Evolutionary conservation across 2,329 filamentous ascomycete species (phyloP).

Genomic region (Xylaria arbuscula): DNA sequence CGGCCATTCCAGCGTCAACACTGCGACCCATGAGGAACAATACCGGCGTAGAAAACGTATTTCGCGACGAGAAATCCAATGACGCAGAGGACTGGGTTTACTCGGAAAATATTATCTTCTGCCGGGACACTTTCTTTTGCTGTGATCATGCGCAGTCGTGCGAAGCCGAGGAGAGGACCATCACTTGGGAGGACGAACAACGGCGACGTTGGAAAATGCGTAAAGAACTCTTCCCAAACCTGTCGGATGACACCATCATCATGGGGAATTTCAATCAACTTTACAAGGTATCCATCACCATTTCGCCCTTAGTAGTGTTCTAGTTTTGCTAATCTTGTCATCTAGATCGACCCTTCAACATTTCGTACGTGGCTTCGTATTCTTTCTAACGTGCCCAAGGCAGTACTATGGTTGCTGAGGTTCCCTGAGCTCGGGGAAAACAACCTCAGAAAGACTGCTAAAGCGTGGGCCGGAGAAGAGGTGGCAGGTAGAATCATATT

Average conservation of each 20-base stretch:
- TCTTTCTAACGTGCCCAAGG: conserved; percentile 83
- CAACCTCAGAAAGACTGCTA: conserved; percentile 83
- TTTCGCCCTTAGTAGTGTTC: background rate
- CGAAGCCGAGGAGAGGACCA: conserved; percentile 71
- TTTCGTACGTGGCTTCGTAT: conserved; percentile 97
- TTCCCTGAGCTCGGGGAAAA: conserved; percentile 94
- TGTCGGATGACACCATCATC: conserved; percentile 87
- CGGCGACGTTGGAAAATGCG: conserved; percentile 88
- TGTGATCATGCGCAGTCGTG: conserved; percentile 96
- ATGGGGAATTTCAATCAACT: conserved; percentile 98
- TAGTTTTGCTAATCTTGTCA: conserved; percentile 33
- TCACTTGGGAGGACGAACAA: conserved; percentile 88
- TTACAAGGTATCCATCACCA: conserved; percentile 80
- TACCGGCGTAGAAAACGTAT: conserved; percentile 76
- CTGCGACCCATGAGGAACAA: conserved; percentile 84
- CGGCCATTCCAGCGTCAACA: conserved; percentile 84
- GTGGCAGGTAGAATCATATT: conserved; percentile 91
- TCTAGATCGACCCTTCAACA: conserved; percentile 92
- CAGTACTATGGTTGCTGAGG: conserved; percentile 93
- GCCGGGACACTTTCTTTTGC: conserved; percentile 95
- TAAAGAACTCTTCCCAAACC: conserved; percentile 85
- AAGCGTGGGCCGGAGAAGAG: conserved; percentile 83
- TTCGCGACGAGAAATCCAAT: conserved; percentile 72
- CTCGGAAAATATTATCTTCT: conserved; percentile 95
- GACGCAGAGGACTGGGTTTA: conserved; percentile 89